Percentiles rank a stretch among this genome's conserved stretches.
Evolutionary conservation across 2,329 filamentous ascomycete species (phyloP).

Genomic region (Pseudogymnoascus sp.): DNA sequence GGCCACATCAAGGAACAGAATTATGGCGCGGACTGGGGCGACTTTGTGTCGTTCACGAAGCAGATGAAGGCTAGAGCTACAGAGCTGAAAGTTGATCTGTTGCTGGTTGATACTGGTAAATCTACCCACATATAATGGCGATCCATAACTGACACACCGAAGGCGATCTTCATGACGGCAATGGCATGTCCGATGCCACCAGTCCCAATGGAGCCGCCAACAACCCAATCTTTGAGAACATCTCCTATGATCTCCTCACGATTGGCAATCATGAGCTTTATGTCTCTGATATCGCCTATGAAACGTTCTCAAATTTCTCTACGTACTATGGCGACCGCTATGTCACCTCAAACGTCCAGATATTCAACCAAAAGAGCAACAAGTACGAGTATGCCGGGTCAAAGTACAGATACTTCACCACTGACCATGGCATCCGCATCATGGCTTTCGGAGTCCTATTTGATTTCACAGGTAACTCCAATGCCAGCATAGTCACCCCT

Average conservation of each 20-base stretch:
- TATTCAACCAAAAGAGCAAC: slow-evolving; percentile 50
- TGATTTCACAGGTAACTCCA: slow-evolving; percentile 82
- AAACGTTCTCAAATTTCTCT: slow-evolving; percentile 73
- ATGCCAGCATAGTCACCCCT: slow-evolving; percentile 78
- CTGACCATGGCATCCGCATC: slow-evolving; percentile 76
- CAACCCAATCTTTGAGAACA: slow-evolving; percentile 77
- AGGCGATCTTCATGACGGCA: slow-evolving; percentile 88
- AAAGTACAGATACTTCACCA: slow-evolving; percentile 81
- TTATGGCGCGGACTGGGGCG: slow-evolving; percentile 95
- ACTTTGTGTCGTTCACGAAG: slow-evolving; percentile 87
- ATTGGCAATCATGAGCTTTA: slow-evolving; percentile 96
- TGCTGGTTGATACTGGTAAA: slow-evolving; percentile 74
- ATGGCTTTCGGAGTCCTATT: slow-evolving; percentile 92
- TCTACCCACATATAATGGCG: background rate
- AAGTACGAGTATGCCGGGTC: slow-evolving; percentile 67
- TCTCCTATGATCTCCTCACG: slow-evolving; percentile 76
- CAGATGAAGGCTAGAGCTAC: slow-evolving; percentile 77
- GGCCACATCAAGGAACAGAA: slow-evolving; percentile 90
- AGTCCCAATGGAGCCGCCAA: slow-evolving; percentile 81
- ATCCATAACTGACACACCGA: background rate
- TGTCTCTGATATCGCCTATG: slow-evolving; percentile 65
- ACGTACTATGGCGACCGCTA: slow-evolving; percentile 77
- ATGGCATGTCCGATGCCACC: slow-evolving; percentile 88
- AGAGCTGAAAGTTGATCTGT: slow-evolving; percentile 68
- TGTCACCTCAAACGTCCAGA: slow-evolving; percentile 88